Base-by-base conservation (phyloP, 108 stramenopile genomes). In the Cyclostephanos tholiformis region DNA sequence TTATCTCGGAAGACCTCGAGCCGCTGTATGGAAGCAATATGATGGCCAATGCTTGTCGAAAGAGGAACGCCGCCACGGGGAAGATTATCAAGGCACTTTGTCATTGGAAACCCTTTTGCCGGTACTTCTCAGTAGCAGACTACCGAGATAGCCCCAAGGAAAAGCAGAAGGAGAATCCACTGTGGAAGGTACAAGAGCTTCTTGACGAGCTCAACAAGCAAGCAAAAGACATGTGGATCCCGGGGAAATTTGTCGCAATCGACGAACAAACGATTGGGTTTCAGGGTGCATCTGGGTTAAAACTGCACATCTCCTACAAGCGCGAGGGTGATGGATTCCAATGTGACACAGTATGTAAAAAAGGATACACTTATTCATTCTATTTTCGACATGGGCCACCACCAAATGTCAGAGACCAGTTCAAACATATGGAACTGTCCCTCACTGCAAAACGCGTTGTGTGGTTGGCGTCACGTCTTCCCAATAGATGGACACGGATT, bases 191-290 rank as follows among this genome's bases (percentile, higher is more conserved):
- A 0, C 35, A 6, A 0, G 8, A 32, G 7, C n/a, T 71, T 1
- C 23, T 71, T 13, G 46, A 46, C 2, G 25, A 39, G 3, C 27
- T 72, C 16, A 38, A 51, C 16, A 63, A 63, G n/a, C 59, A 63
- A 23, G 6, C 36, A 11, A 22, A 51, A 50, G 6, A 36, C 8
- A 51, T 48, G 46, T 72, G 71, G 71, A 22, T 72, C 1, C 50
- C 61, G 36, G 74, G 74, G 53, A 69, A 76, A 27, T 35, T 13
- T 25, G 75, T 76, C 2, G 12, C 67, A 13, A 26, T 62, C 51
- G 79, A 80, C 62, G 73, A 80, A 63, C 72, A 74, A 52, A 80
- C 72, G 0, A 48, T 74, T 39, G 72, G 71, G 9, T 79, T 79
- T 30, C 46, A 80, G 30, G 79, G 66, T 1, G 57, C 57, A 17